Conservation (phyloP, 2,329 filamentous ascomycete species). For the Phaeomoniella chlamydospora region DNA sequence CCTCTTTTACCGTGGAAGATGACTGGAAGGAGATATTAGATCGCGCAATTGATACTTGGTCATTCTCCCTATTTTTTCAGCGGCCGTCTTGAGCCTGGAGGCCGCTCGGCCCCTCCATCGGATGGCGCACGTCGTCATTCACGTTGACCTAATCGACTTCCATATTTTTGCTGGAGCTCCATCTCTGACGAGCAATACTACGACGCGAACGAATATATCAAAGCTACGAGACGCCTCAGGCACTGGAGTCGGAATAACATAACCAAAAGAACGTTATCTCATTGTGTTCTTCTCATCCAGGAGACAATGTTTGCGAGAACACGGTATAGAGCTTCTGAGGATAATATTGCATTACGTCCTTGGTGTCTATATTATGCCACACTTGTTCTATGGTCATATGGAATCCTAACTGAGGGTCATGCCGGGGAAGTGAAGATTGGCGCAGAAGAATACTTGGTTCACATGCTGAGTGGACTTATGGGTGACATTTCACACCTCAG, state of each 20-base stretch:
- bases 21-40: conserved; percentile 14
- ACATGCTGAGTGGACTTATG: conserved; percentile 5
- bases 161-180: conserved; percentile 14
- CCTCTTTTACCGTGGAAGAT: conserved; percentile 7
- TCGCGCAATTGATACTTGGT: conserved; percentile 14
- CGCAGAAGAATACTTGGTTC: conserved; percentile 6
- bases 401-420: conserved; percentile 8
- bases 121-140: conserved; percentile 14
- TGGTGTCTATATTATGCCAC: conserved; percentile 14
- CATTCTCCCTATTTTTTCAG: conserved; percentile 13
- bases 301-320: conserved; percentile 13
- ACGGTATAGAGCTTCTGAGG: conserved; percentile 9
- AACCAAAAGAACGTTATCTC: conserved; percentile 11
- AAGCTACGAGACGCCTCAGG: conserved; percentile 9
- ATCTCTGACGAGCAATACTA: conserved; percentile 10
- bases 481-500: conserved; percentile 2
- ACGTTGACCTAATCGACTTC: conserved; percentile 14
- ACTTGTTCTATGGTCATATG: conserved; percentile 13
- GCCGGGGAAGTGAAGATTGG: conserved; percentile 5
- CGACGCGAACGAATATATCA: conserved; percentile 8
- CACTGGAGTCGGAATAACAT: conserved; percentile 10
- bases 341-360: conserved; percentile 13
- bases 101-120: conserved; percentile 11
- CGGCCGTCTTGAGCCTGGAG: conserved; percentile 12
- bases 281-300: conserved; percentile 12